Conservation (phyloP, 371 early-diverging fungal genomes). For the Mucor velutinosus region DNA sequence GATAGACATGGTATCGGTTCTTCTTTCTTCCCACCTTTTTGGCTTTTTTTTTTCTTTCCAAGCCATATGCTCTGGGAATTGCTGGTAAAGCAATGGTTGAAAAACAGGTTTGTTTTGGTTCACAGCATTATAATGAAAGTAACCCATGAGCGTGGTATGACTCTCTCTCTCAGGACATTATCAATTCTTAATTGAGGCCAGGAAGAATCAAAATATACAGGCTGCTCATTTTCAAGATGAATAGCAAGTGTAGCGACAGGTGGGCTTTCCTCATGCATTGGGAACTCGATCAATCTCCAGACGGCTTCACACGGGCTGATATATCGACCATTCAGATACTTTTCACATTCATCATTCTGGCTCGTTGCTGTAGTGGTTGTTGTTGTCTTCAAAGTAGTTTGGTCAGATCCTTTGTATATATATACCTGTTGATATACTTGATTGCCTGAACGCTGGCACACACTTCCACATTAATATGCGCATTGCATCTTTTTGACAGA, state of each 20-base stretch:
- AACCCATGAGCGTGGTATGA: not conserved
- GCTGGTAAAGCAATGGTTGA: too few species aligned
- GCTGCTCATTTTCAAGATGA: too few species aligned
- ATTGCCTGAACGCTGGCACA: slow-evolving; percentile 29
- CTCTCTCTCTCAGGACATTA: not conserved
- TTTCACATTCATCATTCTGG: slow-evolving; percentile 4
- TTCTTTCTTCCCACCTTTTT: not conserved
- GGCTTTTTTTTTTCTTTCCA: not conserved
- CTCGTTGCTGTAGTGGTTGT: not conserved
- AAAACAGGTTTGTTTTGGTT: not conserved
- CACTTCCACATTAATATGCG: slow-evolving; percentile 44
- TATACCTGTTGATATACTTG: slow-evolving; percentile 48
- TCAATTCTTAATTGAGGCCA: not conserved
- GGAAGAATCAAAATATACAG: too few species aligned
- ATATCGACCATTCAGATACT: slow-evolving; percentile 8
- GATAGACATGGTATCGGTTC: not conserved
- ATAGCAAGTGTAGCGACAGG: too few species aligned
- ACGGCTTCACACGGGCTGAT: too few species aligned
- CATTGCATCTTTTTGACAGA: slow-evolving; percentile 38
- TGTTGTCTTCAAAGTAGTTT: slow-evolving; percentile 2
- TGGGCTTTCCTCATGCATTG: too few species aligned
- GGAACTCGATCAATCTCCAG: too few species aligned
- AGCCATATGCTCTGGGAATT: too few species aligned
- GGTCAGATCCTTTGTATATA: slow-evolving; percentile 34
- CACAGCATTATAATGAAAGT: not conserved